phyloP scores from a whole-genome alignment of 164 flowering plant species.

The Sedum album region DNA sequence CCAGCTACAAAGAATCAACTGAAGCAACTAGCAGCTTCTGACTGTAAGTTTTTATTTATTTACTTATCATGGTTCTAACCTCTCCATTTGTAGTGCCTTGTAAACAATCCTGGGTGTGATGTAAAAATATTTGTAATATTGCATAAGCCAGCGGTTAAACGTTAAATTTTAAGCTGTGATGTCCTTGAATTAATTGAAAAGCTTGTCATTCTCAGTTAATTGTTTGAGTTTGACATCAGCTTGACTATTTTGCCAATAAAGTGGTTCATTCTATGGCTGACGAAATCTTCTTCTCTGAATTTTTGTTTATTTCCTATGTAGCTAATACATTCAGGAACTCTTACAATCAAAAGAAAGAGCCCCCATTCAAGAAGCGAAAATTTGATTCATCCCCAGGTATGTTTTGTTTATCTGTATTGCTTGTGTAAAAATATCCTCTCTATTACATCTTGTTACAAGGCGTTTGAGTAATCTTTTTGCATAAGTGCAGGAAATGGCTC shows the following conservation, averaged over 20 bases:
- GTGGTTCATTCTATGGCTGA: neutral
- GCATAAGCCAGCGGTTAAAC: neutral
- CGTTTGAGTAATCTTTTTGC: neutral
- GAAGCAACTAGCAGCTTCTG: slow-evolving; percentile 60
- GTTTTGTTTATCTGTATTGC: neutral
- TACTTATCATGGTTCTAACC: neutral
- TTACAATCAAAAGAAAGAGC: slow-evolving; percentile 61
- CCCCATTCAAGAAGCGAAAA: slow-evolving; percentile 61
- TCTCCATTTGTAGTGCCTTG: slow-evolving; percentile 4
- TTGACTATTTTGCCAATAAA: neutral
- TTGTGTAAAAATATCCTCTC: neutral
- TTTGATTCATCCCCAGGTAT: slow-evolving; percentile 64
- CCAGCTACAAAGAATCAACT: slow-evolving; percentile 69
- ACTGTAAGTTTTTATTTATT: slow-evolving; percentile 29
- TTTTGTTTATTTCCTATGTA: slow-evolving; percentile 18
- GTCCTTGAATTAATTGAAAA: too few relatives aligned
- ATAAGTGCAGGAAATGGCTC: slow-evolving; percentile 33
- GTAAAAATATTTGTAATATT: too few relatives aligned
- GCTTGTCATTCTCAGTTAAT: too few relatives aligned
- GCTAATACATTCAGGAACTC: slow-evolving; percentile 52
- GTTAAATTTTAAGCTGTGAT: neutral
- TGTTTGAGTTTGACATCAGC: neutral
- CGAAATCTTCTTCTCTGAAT: neutral
- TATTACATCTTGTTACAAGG: too few relatives aligned
- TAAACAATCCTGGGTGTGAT: too few relatives aligned